These are phyloP conservation scores for Hyaloperonospora brassicae DNA, from an alignment of 352 stramenopile genomes.

Conservation along the genomic window DNA sequence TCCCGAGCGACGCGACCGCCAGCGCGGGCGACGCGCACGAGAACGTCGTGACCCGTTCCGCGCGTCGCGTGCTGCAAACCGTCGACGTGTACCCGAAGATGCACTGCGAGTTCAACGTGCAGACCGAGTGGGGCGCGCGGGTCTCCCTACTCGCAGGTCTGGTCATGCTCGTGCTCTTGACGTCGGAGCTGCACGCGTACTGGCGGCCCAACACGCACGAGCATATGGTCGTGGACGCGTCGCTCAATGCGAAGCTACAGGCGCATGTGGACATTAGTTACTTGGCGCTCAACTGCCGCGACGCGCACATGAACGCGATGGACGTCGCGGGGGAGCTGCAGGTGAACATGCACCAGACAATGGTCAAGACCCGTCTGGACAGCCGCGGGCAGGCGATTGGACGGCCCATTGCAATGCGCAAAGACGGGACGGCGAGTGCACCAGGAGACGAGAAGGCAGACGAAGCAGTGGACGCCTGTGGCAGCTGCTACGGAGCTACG, in stretches of 20 bases:
- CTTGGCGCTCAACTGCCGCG: slow-evolving; percentile 91
- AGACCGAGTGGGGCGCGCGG: slow-evolving; percentile 88
- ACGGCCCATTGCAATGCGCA: slow-evolving; percentile 29
- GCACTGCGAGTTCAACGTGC: slow-evolving; percentile 92
- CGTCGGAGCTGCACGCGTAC: slow-evolving; percentile 78
- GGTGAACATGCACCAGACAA: slow-evolving; percentile 92
- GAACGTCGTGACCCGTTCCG: slow-evolving; percentile 34
- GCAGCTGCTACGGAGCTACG: no score
- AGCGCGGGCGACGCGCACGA: slow-evolving; percentile 28
- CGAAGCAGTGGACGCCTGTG: slow-evolving; percentile 65
- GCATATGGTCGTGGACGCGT: slow-evolving; percentile 94
- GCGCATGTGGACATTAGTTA: slow-evolving; percentile 99
- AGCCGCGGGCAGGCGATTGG: slow-evolving; percentile 61
- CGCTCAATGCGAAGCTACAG: slow-evolving; percentile 90
- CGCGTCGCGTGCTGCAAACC: slow-evolving; percentile 60
- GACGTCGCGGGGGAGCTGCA: slow-evolving; percentile 97
- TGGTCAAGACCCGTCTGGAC: slow-evolving; percentile 89
- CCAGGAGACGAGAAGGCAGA: no score
- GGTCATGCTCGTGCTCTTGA: slow-evolving; percentile 24
- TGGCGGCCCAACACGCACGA: slow-evolving; percentile 85
- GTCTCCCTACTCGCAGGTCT: slow-evolving; percentile 13
- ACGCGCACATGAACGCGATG: slow-evolving; percentile 98
- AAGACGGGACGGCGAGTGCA: slow-evolving; percentile 25
- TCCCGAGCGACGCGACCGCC: slow-evolving; percentile 60
- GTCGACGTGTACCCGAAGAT: slow-evolving; percentile 94